These are phyloP conservation scores for Lojkania enalia DNA, from an alignment of 2,329 filamentous ascomycete species.

Conservation along the genomic window DNA sequence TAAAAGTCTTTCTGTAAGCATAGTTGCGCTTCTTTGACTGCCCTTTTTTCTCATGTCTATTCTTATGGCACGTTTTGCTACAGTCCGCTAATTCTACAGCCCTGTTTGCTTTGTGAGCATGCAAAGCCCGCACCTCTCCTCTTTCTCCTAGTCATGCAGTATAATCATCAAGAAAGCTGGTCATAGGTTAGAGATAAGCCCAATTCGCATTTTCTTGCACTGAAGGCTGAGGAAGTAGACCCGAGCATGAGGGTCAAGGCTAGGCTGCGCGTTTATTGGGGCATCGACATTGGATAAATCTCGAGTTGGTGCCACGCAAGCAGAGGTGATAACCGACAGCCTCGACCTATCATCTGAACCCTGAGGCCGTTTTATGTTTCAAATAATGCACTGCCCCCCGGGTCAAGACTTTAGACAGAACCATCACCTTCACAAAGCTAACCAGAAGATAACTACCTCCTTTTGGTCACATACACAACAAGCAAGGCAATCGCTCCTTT, in stretches of 20 bases:
- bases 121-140: not conserved
- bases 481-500: not conserved
- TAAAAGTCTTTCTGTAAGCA: not conserved
- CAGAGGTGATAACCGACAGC: not conserved
- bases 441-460: not conserved
- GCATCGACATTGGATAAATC: not conserved
- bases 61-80: not conserved
- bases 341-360: not conserved
- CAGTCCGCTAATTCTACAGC: not conserved
- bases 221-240: not conserved
- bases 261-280: not conserved
- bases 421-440: not conserved
- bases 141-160: slow-evolving; percentile 1
- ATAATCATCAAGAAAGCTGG: not conserved
- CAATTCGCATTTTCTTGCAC: not conserved
- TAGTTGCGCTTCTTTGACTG: slow-evolving; percentile 1
- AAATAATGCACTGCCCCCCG: slow-evolving; percentile 1
- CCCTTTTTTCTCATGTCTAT: not conserved
- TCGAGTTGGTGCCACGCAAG: not conserved
- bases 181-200: slow-evolving; percentile 5
- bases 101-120: not conserved
- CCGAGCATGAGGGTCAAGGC: not conserved
- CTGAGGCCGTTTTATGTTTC: slow-evolving; percentile 1
- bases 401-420: not conserved
- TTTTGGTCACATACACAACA: not conserved